Conservation (phyloP, 257 asterid genomes). For the Solanum bulbocastanum region DNA sequence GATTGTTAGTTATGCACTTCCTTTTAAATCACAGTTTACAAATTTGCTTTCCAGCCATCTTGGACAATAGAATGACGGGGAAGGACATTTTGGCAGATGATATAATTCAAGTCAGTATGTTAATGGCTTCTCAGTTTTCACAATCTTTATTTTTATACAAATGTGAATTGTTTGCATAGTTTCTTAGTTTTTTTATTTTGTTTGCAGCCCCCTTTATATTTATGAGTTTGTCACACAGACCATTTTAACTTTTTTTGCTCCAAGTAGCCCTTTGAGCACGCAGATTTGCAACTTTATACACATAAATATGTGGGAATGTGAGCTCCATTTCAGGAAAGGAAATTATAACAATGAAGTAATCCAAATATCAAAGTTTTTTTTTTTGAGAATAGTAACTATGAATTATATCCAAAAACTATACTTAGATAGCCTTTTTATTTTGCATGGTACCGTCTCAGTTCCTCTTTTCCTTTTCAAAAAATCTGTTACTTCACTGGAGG, state of each 20-base stretch:
- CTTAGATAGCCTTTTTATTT: background rate
- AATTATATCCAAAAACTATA: background rate
- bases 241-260: background rate
- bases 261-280: background rate
- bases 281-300: background rate
- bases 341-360: background rate
- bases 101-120: constrained; percentile 64
- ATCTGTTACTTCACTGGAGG: background rate
- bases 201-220: background rate
- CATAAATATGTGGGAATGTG: background rate
- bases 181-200: background rate
- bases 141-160: background rate
- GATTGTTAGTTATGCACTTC: constrained; percentile 15
- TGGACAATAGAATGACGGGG: constrained; percentile 82
- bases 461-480: background rate
- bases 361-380: background rate
- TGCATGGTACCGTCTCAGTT: background rate
- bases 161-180: background rate
- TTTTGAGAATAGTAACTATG: background rate
- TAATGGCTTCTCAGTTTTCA: background rate
- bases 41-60: constrained; percentile 57
- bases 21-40: constrained; percentile 18
- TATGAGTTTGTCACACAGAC: background rate
- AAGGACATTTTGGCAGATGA: constrained; percentile 65
- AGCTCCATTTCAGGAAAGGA: background rate